Base-by-base conservation (phyloP, 257 asterid genomes). In the Nicotiana tomentosiformis region DNA sequence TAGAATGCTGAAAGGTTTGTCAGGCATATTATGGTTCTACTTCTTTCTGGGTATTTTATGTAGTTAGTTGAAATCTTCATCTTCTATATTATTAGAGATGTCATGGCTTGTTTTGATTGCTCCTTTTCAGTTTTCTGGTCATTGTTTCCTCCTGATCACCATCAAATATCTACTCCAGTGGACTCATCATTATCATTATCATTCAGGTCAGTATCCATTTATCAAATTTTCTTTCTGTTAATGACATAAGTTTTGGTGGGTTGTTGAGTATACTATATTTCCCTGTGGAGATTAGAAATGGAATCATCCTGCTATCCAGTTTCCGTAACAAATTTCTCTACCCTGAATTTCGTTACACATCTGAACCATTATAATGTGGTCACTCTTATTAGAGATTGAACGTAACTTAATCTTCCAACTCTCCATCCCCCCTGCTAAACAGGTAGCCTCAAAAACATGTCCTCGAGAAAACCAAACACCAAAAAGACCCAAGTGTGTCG, bases 111-210 rank as follows among this genome's bases (percentile, higher is more conserved):
- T 79, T 15, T 18, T 29, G 62, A 7, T 66, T 80, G 72, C 82
- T 82, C 18, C 49, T 69, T 86, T 88, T 74, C 97, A 95, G 99
- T 91, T 84, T 91, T 95, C 83, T 94, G 98, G 98, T 91, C 97
- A 23, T 91, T 95, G 53, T 89, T 93, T 87, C 97, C 97, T 76
- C 79, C 91, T 35, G 91, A 94, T 83, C 92, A 87, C 86, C 88
- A 86, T 58, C 90, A 86, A 67, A 88, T 86, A 33, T 86, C 93
- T 82, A 81, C 97, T 66, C 89, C 98, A 2, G 90, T 88, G 82
- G 97, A 95, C 83, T 91, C 98, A 69, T 93, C 99, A 39, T 90
- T 94, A 20, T 92, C 99, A 60, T 87, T 92, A 32, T 95, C 97
- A 72, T 95, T 93, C 96, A 89, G 97, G 98, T 94, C 80, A 68